Percentiles rank a stretch among this genome's conserved stretches.
These are phyloP conservation scores for Blastomyces emzantsi DNA, from an alignment of 2,329 filamentous ascomycete genomes.

Conservation along the genomic window DNA sequence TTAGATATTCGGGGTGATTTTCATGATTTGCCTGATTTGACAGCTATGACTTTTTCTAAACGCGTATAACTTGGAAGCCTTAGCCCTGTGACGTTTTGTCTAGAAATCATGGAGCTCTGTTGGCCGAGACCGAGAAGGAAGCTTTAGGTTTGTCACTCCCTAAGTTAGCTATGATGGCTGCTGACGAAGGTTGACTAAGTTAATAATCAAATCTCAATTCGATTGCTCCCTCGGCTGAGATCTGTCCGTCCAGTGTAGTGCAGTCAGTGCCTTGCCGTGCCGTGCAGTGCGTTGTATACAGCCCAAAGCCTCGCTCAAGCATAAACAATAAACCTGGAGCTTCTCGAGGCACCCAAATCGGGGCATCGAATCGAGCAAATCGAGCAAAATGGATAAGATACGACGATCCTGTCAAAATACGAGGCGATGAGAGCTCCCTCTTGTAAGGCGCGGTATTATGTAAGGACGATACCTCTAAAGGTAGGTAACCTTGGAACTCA, in stretches of 20 bases:
- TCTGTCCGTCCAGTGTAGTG: neutral
- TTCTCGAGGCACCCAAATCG: too few relatives aligned
- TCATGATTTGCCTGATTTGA: neutral
- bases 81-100: neutral
- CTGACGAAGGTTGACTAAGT: constrained; percentile 2
- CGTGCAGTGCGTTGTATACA: too few relatives aligned
- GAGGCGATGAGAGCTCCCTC: neutral
- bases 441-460: neutral
- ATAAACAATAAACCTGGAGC: too few relatives aligned
- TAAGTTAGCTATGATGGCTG: neutral
- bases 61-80: too few relatives aligned
- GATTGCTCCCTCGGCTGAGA: neutral
- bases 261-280: too few relatives aligned
- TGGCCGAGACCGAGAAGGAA: neutral
- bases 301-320: too few relatives aligned
- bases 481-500: too few relatives aligned
- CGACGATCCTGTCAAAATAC: neutral
- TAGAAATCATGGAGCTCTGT: neutral
- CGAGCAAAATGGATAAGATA: neutral
- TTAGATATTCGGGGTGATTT: too few relatives aligned
- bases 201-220: too few relatives aligned
- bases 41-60: too few relatives aligned
- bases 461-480: too few relatives aligned
- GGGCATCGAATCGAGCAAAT: too few relatives aligned
- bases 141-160: neutral